phyloP scores from a whole-genome alignment of 352 stramenopile genomes.

The Aphanomyces astaci region DNA sequence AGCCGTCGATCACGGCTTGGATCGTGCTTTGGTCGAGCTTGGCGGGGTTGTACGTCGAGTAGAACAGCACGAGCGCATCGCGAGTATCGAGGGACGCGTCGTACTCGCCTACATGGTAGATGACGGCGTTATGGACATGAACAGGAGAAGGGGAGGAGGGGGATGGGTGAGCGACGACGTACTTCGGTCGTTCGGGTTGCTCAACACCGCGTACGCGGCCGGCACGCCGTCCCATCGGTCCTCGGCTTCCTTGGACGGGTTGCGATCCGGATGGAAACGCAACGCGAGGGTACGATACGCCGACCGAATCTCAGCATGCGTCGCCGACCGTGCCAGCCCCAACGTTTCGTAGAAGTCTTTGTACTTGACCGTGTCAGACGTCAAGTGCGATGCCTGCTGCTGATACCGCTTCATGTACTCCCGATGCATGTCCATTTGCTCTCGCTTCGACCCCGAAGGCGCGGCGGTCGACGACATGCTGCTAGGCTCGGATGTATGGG shows the following conservation, averaged over 20 bases:
- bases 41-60: slow-evolving; percentile 72
- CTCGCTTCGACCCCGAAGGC: not conserved
- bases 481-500: not conserved
- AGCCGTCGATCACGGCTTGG: slow-evolving; percentile 79
- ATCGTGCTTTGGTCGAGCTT: slow-evolving; percentile 82
- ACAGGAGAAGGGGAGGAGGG: not conserved
- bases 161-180: not conserved
- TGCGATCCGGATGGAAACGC: slow-evolving; percentile 88
- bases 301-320: slow-evolving; percentile 88
- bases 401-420: slow-evolving; percentile 88
- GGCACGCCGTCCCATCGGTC: slow-evolving; percentile 71
- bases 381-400: slow-evolving; percentile 62
- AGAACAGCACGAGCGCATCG: slow-evolving; percentile 74
- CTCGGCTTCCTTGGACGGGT: slow-evolving; percentile 63
- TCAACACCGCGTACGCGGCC: slow-evolving; percentile 64
- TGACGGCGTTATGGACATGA: too few species aligned
- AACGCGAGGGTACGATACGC: slow-evolving; percentile 83
- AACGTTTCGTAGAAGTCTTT: slow-evolving; percentile 77
- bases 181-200: slow-evolving; percentile 65
- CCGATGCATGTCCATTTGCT: slow-evolving; percentile 74
- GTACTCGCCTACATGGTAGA: slow-evolving; percentile 36
- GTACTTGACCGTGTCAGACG: slow-evolving; percentile 40
- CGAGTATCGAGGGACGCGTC: slow-evolving; percentile 66
- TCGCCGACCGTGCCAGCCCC: slow-evolving; percentile 42
- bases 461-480: not conserved